phyloP scores from a whole-genome alignment of 306 rosid genomes.

The Vigna nakashimae region DNA sequence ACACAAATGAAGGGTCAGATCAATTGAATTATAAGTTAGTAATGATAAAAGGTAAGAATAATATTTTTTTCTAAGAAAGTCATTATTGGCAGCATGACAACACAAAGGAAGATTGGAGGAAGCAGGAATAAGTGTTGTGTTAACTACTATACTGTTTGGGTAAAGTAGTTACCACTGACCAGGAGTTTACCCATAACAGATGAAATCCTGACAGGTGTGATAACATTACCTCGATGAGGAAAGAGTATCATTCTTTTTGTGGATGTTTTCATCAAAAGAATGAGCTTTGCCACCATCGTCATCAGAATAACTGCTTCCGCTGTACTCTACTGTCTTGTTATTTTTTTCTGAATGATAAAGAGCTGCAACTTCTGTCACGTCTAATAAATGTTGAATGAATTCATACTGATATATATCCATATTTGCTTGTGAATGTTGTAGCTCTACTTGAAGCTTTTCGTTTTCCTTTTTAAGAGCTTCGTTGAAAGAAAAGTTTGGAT shows the following conservation, averaged over 20 bases:
- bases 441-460: constrained; percentile 91
- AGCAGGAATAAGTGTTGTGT: too few relatives aligned
- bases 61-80: neutral
- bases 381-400: constrained; percentile 86
- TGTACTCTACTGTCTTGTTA: constrained; percentile 61
- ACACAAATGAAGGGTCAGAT: constrained; percentile 32
- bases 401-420: constrained; percentile 82
- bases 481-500: constrained; percentile 78
- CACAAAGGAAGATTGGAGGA: neutral
- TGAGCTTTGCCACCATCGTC: constrained; percentile 54
- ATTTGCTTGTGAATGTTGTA: constrained; percentile 79
- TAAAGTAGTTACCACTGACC: neutral
- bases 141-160: neutral
- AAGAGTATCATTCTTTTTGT: constrained; percentile 57
- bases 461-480: constrained; percentile 87
- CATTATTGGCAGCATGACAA: neutral
- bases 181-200: constrained; percentile 11
- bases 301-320: constrained; percentile 54
- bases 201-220: constrained; percentile 19
- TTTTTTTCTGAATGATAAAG: constrained; percentile 60
- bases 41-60: neutral
- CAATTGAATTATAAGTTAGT: constrained; percentile 31
- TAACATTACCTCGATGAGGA: constrained; percentile 60
- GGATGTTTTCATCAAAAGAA: constrained; percentile 59
- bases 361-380: constrained; percentile 76